Evolutionary conservation across 2,329 filamentous ascomycete species (phyloP).

Genomic region (Fusarium sacchari): DNA sequence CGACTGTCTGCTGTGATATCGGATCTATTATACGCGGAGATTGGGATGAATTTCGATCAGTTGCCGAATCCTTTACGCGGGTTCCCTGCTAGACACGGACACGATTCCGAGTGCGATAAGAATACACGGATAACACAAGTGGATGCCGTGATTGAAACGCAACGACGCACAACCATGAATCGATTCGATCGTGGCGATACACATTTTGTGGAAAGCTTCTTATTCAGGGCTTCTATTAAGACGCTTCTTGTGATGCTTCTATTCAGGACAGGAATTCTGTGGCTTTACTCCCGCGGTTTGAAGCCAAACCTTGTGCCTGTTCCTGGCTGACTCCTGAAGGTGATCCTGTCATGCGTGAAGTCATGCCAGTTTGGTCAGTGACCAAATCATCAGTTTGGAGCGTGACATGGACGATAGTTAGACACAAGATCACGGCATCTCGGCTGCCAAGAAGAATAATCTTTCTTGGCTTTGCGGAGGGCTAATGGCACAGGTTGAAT

Average conservation of each 20-base stretch:
- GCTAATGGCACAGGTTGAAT: background rate
- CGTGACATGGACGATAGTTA: background rate
- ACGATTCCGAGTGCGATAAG: slow-evolving; percentile 17
- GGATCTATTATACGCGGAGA: slow-evolving; percentile 15
- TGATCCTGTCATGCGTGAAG: background rate
- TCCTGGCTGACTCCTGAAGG: slow-evolving; percentile 15
- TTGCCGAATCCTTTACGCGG: slow-evolving; percentile 6
- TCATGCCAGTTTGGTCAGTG: background rate
- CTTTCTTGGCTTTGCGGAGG: slow-evolving; percentile 9
- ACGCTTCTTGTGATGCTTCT: no score
- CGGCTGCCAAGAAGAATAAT: slow-evolving; percentile 29
- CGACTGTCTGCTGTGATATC: background rate
- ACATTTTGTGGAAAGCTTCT: background rate
- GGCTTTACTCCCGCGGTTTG: slow-evolving; percentile 24
- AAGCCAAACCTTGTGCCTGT: slow-evolving; percentile 21
- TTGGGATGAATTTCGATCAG: slow-evolving; percentile 4
- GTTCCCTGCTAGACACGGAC: slow-evolving; percentile 20
- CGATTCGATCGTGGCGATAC: background rate
- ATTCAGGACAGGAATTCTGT: slow-evolving; percentile 26
- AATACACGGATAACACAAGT: slow-evolving; percentile 8
- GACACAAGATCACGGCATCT: slow-evolving; percentile 28
- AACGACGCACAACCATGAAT: background rate
- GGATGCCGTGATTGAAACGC: slow-evolving; percentile 25
- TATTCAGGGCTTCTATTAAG: no score
- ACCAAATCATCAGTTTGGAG: background rate